These are phyloP conservation scores for Leucocoprinus leucothites DNA, from an alignment of 768 basidiomycete genomes.

Conservation along the genomic window DNA sequence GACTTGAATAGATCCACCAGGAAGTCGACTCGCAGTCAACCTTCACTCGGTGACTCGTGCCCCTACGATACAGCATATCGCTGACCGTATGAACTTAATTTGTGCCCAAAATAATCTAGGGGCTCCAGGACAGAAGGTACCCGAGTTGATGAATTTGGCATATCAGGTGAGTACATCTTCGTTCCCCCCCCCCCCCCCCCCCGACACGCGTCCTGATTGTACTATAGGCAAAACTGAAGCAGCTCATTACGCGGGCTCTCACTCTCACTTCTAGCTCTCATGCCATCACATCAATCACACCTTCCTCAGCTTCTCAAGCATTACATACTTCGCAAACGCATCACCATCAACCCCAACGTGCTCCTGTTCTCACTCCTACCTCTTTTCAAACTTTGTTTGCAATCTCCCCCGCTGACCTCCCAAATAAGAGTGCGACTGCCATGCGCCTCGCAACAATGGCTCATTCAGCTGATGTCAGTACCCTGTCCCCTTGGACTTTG, in stretches of 20 bases:
- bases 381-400: conserved; percentile 80
- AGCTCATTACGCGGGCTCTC: conserved; percentile 77
- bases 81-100: conserved; percentile 78
- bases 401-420: conserved; percentile 71
- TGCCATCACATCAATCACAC: conserved; percentile 71
- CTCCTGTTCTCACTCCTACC: conserved; percentile 56
- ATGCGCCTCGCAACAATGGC: conserved; percentile 54
- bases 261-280: conserved; percentile 75
- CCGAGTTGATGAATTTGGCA: conserved; percentile 71
- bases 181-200: conserved; percentile 4
- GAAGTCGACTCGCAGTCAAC: conserved; percentile 67
- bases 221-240: conserved; percentile 73
- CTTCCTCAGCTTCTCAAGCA: conserved; percentile 41
- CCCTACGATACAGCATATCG: conserved; percentile 72
- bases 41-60: conserved; percentile 72
- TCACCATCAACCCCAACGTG: conserved; percentile 30
- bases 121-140: conserved; percentile 57
- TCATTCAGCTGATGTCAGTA: conserved; percentile 21
- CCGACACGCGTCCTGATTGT: background rate
- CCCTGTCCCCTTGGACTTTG: background rate
- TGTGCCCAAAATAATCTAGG: conserved; percentile 73
- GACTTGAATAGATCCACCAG: conserved; percentile 56
- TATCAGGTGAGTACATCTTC: conserved; percentile 54
- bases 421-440: conserved; percentile 75
- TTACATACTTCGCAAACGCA: conserved; percentile 23